A percentile compares a stretch with the other conserved stretches of the same genome.
Evolutionary conservation across 495 filamentous ascomycete genomes (phyloP).

Genomic region (Neurospora sp.): DNA sequence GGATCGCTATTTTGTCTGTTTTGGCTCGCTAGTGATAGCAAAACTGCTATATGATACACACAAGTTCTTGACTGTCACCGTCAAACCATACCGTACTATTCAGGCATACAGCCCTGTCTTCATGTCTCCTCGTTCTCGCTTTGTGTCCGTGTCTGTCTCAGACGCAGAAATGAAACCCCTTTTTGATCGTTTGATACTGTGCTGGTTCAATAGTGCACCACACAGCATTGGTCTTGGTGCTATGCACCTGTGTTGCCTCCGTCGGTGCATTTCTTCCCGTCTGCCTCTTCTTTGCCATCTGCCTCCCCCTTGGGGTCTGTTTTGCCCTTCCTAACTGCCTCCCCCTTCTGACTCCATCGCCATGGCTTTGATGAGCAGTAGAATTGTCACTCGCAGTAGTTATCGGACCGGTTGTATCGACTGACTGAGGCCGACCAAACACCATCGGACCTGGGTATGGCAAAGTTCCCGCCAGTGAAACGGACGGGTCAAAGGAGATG

Average conservation of each 20-base stretch:
- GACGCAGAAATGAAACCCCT: not conserved
- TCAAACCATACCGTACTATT: not conserved
- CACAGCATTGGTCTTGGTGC: not conserved
- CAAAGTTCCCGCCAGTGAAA: slow-evolving; percentile 12
- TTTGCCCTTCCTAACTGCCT: not conserved
- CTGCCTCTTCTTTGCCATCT: not conserved
- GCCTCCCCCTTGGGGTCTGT: not conserved
- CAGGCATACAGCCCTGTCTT: not conserved
- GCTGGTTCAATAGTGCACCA: not conserved
- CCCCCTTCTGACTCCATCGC: not conserved
- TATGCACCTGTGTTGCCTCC: not conserved
- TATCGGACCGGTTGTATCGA: not conserved
- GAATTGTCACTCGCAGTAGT: not conserved
- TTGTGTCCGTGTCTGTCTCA: not conserved
- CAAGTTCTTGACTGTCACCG: no score
- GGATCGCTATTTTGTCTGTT: no score
- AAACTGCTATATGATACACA: no score
- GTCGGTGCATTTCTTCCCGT: not conserved
- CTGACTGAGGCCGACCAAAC: not conserved
- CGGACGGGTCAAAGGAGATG: slow-evolving; percentile 52
- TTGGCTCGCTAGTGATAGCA: not conserved
- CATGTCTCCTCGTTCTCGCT: not conserved
- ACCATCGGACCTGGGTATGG: slow-evolving; percentile 7
- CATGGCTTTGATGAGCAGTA: not conserved
- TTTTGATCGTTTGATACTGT: not conserved